Base-by-base conservation (phyloP, 1,284 basidiomycete genomes). In the Ustilago sp. region DNA sequence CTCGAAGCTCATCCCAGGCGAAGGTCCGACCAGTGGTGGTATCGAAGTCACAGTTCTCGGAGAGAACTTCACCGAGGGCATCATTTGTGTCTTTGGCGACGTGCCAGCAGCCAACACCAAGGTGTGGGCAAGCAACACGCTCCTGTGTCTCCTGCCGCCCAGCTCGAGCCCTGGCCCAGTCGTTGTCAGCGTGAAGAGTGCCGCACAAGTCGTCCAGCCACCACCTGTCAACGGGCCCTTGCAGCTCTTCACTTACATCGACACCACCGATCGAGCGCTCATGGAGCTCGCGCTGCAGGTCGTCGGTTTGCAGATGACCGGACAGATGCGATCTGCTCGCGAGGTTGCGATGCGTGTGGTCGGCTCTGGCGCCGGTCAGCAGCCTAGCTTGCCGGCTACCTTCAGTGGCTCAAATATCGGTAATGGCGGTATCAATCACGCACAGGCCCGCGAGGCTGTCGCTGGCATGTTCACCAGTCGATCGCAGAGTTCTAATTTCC, bases 271-370 rank as follows among this genome's bases (percentile, higher is more conserved):
- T 83, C 89, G 93, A 61, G 91, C 93, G 15, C 88, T 98, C 91
- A 95, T 97, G 94, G 95, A 97, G 86, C 90, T 97, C 63, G 95
- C 95, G 55, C 88, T 98, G 8, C 94, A 96, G 84, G 94, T 97
- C 9, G 94, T 98, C 32, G 95, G 95, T 2, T 88, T 97, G 74
- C 95, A 96, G 88, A 95, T 97, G 93, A 97, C 94, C 0, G 95
- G 95, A 43, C 93, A 94, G 83, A 92, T 96, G 60, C 93, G 96
- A 80, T 93, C 95, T 66, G 93, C 94, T 4, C 92, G 93, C 86
- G 93, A 94, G 75, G 92, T 96, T 48, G 95, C 95, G 17, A 86
- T 88, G 82, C 83, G 87, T 15, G 87, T 88, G 48, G 86, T 88
- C 28, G 81, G 80, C 15, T 82, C 84, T 31, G 74, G 74, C n/a